Evolutionary conservation across 2,329 filamentous ascomycete species (phyloP).

Genomic region (Penicillium sp.): DNA sequence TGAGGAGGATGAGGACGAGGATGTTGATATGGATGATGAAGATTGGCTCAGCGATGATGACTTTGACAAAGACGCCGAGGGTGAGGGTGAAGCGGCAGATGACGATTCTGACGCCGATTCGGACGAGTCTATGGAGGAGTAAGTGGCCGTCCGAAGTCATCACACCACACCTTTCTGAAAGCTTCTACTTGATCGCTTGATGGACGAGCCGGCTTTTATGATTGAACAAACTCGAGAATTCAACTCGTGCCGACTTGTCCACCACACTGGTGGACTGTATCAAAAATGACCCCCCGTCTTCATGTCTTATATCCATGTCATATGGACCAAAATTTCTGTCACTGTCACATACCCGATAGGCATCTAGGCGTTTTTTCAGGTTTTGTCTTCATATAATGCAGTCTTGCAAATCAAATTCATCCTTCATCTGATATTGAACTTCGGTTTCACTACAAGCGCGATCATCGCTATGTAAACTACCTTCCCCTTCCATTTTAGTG

Average conservation of each 20-base stretch:
- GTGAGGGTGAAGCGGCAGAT: slow-evolving; percentile 33
- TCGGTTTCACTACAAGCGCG: neutral
- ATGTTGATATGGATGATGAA: slow-evolving; percentile 47
- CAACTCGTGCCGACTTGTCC: neutral
- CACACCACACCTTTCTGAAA: neutral
- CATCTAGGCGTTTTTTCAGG: slow-evolving; percentile 9
- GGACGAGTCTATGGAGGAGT: slow-evolving; percentile 45
- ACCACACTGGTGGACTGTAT: neutral
- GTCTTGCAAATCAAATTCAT: slow-evolving; percentile 1
- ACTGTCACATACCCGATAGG: slow-evolving; percentile 13
- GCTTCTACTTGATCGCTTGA: neutral
- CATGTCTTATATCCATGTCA: slow-evolving; percentile 4
- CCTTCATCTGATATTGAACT: slow-evolving; percentile 3
- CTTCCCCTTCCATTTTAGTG: too few species aligned
- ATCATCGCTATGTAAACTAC: neutral
- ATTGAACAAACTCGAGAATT: neutral
- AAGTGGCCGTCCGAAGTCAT: slow-evolving; percentile 15
- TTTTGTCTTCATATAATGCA: slow-evolving; percentile 8
- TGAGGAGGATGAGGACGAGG: slow-evolving; percentile 53
- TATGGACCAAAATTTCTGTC: slow-evolving; percentile 14
- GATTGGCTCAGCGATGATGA: slow-evolving; percentile 55
- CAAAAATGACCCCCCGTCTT: neutral
- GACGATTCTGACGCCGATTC: slow-evolving; percentile 42
- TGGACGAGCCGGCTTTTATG: neutral
- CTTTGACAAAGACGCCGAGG: slow-evolving; percentile 46